A percentile compares a stretch with the other conserved stretches of the same genome.
Conservation (phyloP, 2,329 filamentous ascomycete genomes). For the Pestalotiopsis sp. region DNA sequence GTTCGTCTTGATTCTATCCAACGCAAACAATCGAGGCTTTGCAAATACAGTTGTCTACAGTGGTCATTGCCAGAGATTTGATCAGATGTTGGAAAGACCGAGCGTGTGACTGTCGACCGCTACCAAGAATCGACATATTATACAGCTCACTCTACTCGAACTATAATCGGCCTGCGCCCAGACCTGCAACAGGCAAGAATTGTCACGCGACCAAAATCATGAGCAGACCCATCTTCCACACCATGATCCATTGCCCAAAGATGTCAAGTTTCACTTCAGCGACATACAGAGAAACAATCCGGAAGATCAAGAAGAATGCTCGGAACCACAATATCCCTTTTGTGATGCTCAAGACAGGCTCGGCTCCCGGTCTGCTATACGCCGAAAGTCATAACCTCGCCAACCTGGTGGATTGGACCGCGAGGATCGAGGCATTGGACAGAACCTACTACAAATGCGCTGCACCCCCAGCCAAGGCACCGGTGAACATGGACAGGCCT, state of each 20-base stretch:
- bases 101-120: too few relatives aligned
- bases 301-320: background rate
- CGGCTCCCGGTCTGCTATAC: background rate
- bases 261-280: background rate
- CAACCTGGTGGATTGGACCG: background rate
- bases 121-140: too few relatives aligned
- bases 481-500: background rate
- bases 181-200: too few relatives aligned
- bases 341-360: background rate
- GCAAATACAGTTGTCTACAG: background rate
- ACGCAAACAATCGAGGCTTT: background rate
- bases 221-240: background rate
- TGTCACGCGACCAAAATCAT: background rate
- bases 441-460: background rate
- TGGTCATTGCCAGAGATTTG: background rate
- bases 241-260: background rate
- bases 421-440: background rate
- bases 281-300: background rate
- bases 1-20: background rate
- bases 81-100: too few relatives aligned
- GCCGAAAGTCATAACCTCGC: constrained; percentile 3
- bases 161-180: too few relatives aligned
- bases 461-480: background rate
- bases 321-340: background rate
- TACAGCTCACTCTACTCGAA: too few relatives aligned